A percentile compares a stretch with the other conserved stretches of the same genome.
These are phyloP conservation scores for Novymonas esmeraldas DNA, from an alignment of 208 protist genomes.

Conservation along the genomic window DNA sequence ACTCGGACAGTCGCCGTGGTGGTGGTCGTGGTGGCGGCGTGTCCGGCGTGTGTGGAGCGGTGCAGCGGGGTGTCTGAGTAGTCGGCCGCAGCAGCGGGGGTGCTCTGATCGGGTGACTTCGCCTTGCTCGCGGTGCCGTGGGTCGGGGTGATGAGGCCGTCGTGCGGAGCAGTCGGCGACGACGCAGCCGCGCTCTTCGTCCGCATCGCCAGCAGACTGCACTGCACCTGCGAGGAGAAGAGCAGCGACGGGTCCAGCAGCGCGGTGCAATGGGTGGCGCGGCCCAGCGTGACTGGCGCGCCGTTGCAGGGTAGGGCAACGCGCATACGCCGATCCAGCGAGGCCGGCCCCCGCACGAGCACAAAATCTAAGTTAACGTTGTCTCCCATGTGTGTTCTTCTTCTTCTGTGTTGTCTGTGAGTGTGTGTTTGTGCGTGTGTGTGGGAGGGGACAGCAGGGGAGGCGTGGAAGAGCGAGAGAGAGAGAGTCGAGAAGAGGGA, in stretches of 20 bases:
- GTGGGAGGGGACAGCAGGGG: neutral
- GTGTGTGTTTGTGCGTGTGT: neutral
- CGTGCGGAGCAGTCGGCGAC: too few species aligned
- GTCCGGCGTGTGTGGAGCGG: neutral
- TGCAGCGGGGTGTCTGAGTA: neutral
- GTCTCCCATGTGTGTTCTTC: conserved; percentile 1
- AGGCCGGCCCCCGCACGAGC: conserved; percentile 60
- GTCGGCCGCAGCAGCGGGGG: conserved; percentile 1
- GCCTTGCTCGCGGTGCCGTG: neutral
- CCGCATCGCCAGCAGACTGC: conserved; percentile 48
- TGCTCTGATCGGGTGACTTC: neutral
- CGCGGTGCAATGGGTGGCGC: conserved; percentile 53
- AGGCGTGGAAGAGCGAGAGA: neutral
- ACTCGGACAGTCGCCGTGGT: too few species aligned
- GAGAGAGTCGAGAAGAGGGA: neutral
- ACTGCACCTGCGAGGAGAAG: conserved; percentile 86
- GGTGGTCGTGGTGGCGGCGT: neutral
- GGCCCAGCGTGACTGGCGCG: conserved; percentile 62
- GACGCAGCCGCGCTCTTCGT: conserved; percentile 4
- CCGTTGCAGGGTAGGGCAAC: conserved; percentile 46
- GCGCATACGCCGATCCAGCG: conserved; percentile 48
- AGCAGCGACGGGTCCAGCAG: conserved; percentile 73
- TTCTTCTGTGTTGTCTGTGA: neutral
- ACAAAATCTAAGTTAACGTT: conserved; percentile 49
- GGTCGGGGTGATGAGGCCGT: conserved; percentile 1